Percentiles rank a stretch among this genome's conserved stretches.
These are phyloP conservation scores for Globisporangium cystogenes DNA, from an alignment of 352 stramenopile genomes.

Conservation along the genomic window DNA sequence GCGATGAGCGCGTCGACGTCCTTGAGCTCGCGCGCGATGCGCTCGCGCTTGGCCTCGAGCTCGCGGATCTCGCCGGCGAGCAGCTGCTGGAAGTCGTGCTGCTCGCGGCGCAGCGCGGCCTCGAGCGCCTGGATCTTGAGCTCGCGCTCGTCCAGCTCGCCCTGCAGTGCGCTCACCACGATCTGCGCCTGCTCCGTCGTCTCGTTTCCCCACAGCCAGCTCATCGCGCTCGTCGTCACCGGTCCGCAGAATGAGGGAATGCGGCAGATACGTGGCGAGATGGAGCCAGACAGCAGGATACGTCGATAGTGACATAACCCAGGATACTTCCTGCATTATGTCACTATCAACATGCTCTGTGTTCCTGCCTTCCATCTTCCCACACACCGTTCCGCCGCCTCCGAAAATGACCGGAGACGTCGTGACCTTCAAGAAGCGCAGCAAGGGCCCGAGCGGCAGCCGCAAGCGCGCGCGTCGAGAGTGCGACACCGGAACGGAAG, in stretches of 20 bases:
- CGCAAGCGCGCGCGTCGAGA: constrained; percentile 35
- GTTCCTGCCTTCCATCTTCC: no score
- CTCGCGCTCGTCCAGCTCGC: constrained; percentile 78
- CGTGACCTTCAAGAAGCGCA: constrained; percentile 51
- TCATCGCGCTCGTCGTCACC: constrained; percentile 21
- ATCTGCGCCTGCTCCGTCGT: constrained; percentile 83
- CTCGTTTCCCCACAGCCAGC: constrained; percentile 83
- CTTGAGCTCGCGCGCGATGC: constrained; percentile 16
- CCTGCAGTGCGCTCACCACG: constrained; percentile 75
- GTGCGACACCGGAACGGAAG: constrained; percentile 14
- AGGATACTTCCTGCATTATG: not conserved
- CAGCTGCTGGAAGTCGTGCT: constrained; percentile 60
- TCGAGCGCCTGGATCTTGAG: constrained; percentile 75
- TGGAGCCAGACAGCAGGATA: not conserved
- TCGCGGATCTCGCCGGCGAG: constrained; percentile 60
- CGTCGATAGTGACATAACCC: not conserved
- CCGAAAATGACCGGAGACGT: no score
- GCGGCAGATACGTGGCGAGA: not conserved
- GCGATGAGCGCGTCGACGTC: constrained; percentile 36
- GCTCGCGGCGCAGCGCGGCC: constrained; percentile 63
- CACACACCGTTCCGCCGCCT: no score
- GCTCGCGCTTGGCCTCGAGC: constrained; percentile 44
- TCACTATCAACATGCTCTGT: constrained; percentile 1
- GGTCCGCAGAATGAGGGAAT: not conserved
- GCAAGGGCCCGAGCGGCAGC: constrained; percentile 12